These are phyloP conservation scores for Mesembryanthemum crystallinum DNA, from an alignment of 148 eudicot genomes.

Conservation along the genomic window DNA sequence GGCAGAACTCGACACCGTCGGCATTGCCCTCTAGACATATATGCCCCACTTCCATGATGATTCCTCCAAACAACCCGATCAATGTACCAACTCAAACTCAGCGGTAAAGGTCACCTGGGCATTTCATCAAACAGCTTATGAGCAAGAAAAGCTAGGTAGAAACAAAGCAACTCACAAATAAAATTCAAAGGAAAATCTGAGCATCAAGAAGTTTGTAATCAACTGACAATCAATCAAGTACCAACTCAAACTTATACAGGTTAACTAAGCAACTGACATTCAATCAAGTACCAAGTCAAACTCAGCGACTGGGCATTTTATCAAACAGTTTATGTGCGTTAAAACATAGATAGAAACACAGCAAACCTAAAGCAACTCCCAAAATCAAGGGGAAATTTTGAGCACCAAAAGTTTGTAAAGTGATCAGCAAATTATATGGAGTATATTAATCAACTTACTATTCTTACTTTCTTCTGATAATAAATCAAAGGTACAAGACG, in stretches of 20 bases:
- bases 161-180: background rate
- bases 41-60: slow-evolving; percentile 57
- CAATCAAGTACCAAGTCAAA: too few relatives aligned
- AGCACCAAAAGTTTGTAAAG: background rate
- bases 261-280: too few relatives aligned
- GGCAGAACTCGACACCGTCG: slow-evolving; percentile 91
- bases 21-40: slow-evolving; percentile 69
- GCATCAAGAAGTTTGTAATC: background rate
- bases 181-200: background rate
- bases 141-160: slow-evolving; percentile 5
- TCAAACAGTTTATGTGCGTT: too few relatives aligned
- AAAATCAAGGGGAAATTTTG: background rate
- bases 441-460: too few relatives aligned
- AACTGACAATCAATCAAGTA: background rate
- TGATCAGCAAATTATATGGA: too few relatives aligned
- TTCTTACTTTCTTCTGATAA: too few relatives aligned
- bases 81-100: background rate
- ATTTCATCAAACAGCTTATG: slow-evolving; percentile 56
- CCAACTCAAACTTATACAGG: background rate
- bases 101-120: slow-evolving; percentile 21
- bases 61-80: background rate
- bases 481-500: too few relatives aligned
- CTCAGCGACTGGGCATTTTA: too few relatives aligned
- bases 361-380: background rate
- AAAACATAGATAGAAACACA: background rate